These are phyloP conservation scores for Podaxis sp. DNA, from an alignment of 768 basidiomycete species.

Conservation along the genomic window DNA sequence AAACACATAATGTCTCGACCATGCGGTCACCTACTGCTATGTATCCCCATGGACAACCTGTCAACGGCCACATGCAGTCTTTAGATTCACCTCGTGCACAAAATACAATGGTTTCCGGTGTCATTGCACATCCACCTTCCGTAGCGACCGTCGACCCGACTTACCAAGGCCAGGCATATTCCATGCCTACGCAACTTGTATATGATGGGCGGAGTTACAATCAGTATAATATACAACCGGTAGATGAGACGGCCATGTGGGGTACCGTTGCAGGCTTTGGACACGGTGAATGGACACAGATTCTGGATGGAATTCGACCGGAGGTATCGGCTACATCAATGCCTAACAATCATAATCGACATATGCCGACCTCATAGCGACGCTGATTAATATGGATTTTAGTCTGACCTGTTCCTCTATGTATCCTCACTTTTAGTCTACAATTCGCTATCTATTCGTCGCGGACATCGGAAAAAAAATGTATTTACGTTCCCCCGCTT, in stretches of 20 bases:
- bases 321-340: slow-evolving; percentile 25
- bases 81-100: slow-evolving; percentile 30
- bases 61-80: slow-evolving; percentile 17
- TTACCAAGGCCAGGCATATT: slow-evolving; percentile 19
- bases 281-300: slow-evolving; percentile 70
- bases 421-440: slow-evolving; percentile 18
- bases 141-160: slow-evolving; percentile 19
- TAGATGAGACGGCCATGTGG: slow-evolving; percentile 71
- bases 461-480: slow-evolving; percentile 6
- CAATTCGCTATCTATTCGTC: slow-evolving; percentile 20
- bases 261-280: slow-evolving; percentile 73
- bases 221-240: slow-evolving; percentile 46
- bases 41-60: slow-evolving; percentile 22
- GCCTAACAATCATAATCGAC: slow-evolving; percentile 27
- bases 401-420: slow-evolving; percentile 13
- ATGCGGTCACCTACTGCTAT: slow-evolving; percentile 25
- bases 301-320: slow-evolving; percentile 64
- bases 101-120: slow-evolving; percentile 17
- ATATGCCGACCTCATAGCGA: slow-evolving; percentile 34
- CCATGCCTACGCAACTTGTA: slow-evolving; percentile 25
- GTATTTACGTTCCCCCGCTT: slow-evolving; percentile 13
- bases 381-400: slow-evolving; percentile 10
- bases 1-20: slow-evolving; percentile 27
- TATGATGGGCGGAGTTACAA: slow-evolving; percentile 42
- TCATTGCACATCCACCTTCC: slow-evolving; percentile 23